Base-by-base conservation (phyloP, 2,329 filamentous ascomycete genomes). In the Fusarium poae region DNA sequence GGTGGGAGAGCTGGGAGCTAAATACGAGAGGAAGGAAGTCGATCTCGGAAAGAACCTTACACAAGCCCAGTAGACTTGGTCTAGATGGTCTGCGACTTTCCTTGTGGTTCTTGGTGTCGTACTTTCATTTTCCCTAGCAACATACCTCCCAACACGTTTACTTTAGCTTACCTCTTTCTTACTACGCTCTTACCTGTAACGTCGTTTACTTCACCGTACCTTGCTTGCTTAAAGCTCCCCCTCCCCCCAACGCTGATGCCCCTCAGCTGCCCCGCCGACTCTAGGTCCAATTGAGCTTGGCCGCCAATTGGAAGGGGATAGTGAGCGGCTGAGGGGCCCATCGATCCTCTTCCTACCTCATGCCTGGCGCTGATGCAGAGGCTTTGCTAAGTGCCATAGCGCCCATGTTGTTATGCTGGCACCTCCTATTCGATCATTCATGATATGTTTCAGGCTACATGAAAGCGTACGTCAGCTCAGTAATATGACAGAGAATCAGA, bases 221-320 rank as follows among this genome's bases (percentile, higher is more conserved):
- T 62, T 69, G 57, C 57, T 29, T 62, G 46, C 55, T 67, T 74
- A 56, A 72, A 73, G 72, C 70, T 74, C 61, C 57, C 66, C 60
- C 70, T 74, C 61, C 57, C 68, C 63, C 62, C 52, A 55, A 64
- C 35, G 44, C 63, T 66, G 62, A 64, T 71, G 67, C 72, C 70
- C 72, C 72, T 72, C 72, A 74, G 65, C 70, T 74, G 72, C 72
- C 71, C 72, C 72, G 67, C 72, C 70, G 65, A 70, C 62, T 68
- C 45, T 50, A 40, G 52, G 53, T 56, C 64, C 62, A 74, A 65
- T 57, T 46, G 54, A 65, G 62, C 42, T 65, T 61, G 61, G 54
- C 43, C 23, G 30, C 68, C 67, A 70, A 71, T 70, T 56, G 59
- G 29, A 57, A 54, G 18, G 29, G 6, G 44, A n/a, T 11, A 48